Evolutionary conservation across 768 basidiomycete genomes (phyloP).

Genomic region (Tricholoma flavovirens): DNA sequence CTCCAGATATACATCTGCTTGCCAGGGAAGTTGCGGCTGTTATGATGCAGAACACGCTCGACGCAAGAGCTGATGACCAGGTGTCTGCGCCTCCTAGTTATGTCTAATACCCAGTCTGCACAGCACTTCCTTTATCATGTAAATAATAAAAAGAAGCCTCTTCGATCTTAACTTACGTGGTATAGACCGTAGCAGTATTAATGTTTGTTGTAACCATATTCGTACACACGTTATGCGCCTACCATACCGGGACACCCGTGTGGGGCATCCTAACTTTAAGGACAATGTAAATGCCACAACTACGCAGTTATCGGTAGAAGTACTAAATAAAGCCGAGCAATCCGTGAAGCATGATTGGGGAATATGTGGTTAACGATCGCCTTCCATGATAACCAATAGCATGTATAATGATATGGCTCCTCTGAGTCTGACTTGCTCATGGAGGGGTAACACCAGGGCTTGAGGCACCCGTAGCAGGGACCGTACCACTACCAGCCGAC

Average conservation of each 20-base stretch:
- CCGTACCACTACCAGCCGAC: too few relatives aligned
- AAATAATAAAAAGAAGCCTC: too few relatives aligned
- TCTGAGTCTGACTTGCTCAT: neutral
- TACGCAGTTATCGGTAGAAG: neutral
- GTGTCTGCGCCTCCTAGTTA: constrained; percentile 15
- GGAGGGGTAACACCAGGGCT: too few relatives aligned
- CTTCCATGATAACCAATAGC: neutral
- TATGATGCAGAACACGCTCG: constrained; percentile 17
- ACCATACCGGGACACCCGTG: neutral
- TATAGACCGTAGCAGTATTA: neutral
- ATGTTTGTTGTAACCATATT: neutral
- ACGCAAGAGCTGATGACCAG: neutral
- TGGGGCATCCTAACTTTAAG: neutral
- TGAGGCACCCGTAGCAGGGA: too few relatives aligned
- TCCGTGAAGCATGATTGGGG: neutral
- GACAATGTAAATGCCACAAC: neutral
- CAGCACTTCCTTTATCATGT: too few relatives aligned
- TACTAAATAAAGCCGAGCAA: neutral
- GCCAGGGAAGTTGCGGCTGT: constrained; percentile 25
- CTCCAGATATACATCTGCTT: constrained; percentile 19
- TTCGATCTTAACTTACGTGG: neutral
- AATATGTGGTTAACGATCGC: neutral
- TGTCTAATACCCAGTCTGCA: neutral
- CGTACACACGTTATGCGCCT: neutral
- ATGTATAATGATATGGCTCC: too few relatives aligned